Conservation (phyloP, 495 filamentous ascomycete species). For the Tuber indicum region DNA sequence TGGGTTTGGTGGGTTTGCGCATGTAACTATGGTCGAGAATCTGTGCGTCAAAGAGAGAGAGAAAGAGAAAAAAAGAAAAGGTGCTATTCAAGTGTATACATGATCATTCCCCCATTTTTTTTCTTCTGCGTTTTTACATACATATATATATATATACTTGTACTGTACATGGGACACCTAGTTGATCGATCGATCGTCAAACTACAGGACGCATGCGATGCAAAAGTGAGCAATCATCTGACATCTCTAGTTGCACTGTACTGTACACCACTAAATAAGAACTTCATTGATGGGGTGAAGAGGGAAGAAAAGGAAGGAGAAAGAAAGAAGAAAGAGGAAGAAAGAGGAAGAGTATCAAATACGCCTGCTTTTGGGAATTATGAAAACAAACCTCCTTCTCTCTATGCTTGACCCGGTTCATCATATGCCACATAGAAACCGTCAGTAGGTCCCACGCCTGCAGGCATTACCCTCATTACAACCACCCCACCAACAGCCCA, state of each 20-base stretch:
- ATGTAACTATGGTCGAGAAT: neutral
- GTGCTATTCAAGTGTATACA: neutral
- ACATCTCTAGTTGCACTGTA: neutral
- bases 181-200: neutral
- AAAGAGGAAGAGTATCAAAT: neutral
- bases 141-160: neutral
- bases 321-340: neutral
- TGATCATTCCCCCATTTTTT: neutral
- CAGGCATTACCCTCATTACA: slow-evolving; percentile 10
- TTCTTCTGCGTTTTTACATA: neutral
- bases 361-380: slow-evolving; percentile 6
- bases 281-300: neutral
- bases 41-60: neutral
- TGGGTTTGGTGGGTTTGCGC: neutral
- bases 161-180: neutral
- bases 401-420: slow-evolving; percentile 7
- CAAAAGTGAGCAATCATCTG: neutral
- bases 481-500: neutral
- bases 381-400: slow-evolving; percentile 2
- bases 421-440: neutral
- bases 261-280: neutral
- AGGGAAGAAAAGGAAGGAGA: neutral
- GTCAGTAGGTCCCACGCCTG: neutral
- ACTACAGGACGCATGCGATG: neutral
- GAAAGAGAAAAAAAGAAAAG: neutral